Base-by-base conservation (phyloP, 73 alveolate genomes). In the Chromera velia region DNA sequence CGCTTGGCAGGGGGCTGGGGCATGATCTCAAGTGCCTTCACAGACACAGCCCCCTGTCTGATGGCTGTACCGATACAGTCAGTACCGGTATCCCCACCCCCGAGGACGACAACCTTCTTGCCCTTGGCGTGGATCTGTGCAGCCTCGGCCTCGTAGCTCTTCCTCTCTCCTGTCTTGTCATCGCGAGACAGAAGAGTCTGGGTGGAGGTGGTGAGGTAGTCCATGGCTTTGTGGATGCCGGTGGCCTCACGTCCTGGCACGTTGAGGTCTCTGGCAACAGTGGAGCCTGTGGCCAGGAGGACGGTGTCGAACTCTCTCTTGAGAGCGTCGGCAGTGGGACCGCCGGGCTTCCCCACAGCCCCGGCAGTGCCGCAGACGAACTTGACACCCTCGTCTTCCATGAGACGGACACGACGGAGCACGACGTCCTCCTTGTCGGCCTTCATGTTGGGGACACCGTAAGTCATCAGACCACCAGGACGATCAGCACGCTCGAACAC, bases 361-460 rank as follows among this genome's bases (percentile, higher is more conserved):
- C 82, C 82, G 13, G 74, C 75, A 24, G 82, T 67, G 63, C 84
- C 84, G 34, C 49, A n/a, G 66, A 67, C 27, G 77, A 66, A 77
- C 30, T 29, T 65, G 34, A 77, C 49, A 40, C 84, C 84, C 77
- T 77, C 84, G 24, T 48, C 34, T 64, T 68, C 46, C 84, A 77
- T 65, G 77, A 77, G 46, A 72, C 45, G 63, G 64, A 77, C 84
- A 13, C 87, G 80, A 0, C 87, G 80, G 31, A 63, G 75, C 69
- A 80, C 87, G 34, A 80, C 80, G 29, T 77, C 84, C 55, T 34
- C 29, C 87, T 80, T 80, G 81, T 80, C 87, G 33, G 81, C 62
- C 87, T 80, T 80, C 87, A 80, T 80, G 87, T 80, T 80, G 31
- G 87, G 87, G 33, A 80, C 81, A 0, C 87, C 87, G 40, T 80